phyloP scores from a whole-genome alignment of 768 basidiomycete species.

The Leccinum subgranulosum region DNA sequence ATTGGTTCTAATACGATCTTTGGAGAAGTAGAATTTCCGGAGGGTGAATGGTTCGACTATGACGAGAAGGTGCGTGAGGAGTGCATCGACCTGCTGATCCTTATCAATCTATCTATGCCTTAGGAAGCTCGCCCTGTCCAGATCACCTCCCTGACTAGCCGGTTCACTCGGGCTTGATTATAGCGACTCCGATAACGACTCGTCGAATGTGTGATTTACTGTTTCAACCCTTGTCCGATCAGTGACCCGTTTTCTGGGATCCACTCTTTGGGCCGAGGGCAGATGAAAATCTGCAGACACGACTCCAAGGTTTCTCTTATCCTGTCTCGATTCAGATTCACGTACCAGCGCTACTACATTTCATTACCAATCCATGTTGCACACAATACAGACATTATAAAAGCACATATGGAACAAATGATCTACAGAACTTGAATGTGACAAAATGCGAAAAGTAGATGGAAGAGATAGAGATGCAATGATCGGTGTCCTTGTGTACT shows the following conservation, averaged over 20 bases:
- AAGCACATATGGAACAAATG: constrained; percentile 31
- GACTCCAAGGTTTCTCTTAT: neutral
- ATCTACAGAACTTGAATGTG: constrained; percentile 16
- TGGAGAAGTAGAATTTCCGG: constrained; percentile 50
- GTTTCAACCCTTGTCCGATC: neutral
- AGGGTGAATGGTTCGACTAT: constrained; percentile 78
- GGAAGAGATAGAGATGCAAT: constrained; percentile 22
- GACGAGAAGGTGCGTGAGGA: constrained; percentile 71
- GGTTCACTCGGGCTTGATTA: constrained; percentile 61
- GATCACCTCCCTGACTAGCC: constrained; percentile 62
- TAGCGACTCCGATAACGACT: neutral
- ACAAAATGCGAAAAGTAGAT: constrained; percentile 26
- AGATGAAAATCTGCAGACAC: neutral
- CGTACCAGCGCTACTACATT: constrained; percentile 32
- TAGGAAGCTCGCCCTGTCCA: constrained; percentile 65
- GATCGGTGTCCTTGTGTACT: constrained; percentile 15
- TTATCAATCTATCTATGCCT: constrained; percentile 2
- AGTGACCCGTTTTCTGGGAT: neutral
- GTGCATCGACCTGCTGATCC: neutral
- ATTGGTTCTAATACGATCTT: constrained; percentile 53
- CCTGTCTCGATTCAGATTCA: constrained; percentile 16
- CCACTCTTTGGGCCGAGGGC: neutral
- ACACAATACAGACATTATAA: constrained; percentile 33
- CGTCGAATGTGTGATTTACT: neutral
- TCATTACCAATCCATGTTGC: constrained; percentile 25